A percentile compares a stretch with the other conserved stretches of the same genome.
These are phyloP conservation scores for Suillus variegatus DNA, from an alignment of 768 basidiomycete genomes.

Conservation along the genomic window DNA sequence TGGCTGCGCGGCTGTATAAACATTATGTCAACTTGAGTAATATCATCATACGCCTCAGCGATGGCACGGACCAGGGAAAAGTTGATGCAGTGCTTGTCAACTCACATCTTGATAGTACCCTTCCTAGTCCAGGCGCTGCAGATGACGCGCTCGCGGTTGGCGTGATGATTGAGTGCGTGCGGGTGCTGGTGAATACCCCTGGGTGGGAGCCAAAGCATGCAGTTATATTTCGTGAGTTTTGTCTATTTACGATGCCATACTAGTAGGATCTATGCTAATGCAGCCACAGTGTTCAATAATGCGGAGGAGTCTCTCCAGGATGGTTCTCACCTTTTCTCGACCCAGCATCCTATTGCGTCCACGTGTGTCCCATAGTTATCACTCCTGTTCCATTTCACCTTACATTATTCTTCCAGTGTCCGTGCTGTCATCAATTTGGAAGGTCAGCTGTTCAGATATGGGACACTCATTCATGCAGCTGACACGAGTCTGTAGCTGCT, in stretches of 20 bases:
- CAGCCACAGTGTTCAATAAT: slow-evolving; percentile 80
- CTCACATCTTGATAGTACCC: slow-evolving; percentile 85
- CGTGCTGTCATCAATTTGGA: slow-evolving; percentile 90
- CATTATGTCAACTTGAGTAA: slow-evolving; percentile 88
- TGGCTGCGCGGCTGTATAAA: slow-evolving; percentile 81
- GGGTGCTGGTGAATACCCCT: slow-evolving; percentile 69
- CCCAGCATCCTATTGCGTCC: slow-evolving; percentile 74
- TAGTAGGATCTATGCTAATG: background rate
- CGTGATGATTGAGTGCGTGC: slow-evolving; percentile 86
- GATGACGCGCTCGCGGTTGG: slow-evolving; percentile 90
- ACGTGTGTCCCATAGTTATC: slow-evolving; percentile 52
- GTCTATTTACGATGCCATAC: background rate
- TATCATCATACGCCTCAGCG: slow-evolving; percentile 83
- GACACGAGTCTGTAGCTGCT: slow-evolving; percentile 53
- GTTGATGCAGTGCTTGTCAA: slow-evolving; percentile 86
- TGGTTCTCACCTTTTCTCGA: slow-evolving; percentile 90
- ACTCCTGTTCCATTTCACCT: slow-evolving; percentile 3
- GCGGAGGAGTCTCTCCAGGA: slow-evolving; percentile 96
- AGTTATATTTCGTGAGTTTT: slow-evolving; percentile 75
- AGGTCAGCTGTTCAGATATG: slow-evolving; percentile 43
- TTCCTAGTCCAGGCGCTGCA: slow-evolving; percentile 86
- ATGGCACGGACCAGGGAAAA: slow-evolving; percentile 70
- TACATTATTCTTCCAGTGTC: slow-evolving; percentile 48
- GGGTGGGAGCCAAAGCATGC: slow-evolving; percentile 74
- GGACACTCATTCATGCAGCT: background rate